phyloP scores from a whole-genome alignment of 805 yeast genomes.

The Spencermartinsiella europaea region DNA sequence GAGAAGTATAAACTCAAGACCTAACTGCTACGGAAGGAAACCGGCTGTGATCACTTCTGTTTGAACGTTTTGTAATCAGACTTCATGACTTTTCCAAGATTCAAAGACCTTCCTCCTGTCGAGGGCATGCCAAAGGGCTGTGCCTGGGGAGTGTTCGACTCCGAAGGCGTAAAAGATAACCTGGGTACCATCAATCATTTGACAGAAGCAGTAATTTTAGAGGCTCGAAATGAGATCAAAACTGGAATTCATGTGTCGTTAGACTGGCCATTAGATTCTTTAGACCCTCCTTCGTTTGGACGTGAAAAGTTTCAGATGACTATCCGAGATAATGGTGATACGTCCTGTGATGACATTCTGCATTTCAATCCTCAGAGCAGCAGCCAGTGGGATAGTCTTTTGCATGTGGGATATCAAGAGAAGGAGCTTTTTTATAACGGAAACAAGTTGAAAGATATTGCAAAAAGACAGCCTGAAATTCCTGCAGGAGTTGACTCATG shows the following conservation, averaged over 20 bases:
- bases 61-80: too few relatives aligned
- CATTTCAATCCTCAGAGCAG: constrained; percentile 29
- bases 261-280: constrained; percentile 15
- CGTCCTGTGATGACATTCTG: constrained; percentile 22
- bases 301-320: constrained; percentile 8
- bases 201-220: constrained; percentile 8
- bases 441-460: constrained; percentile 21
- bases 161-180: constrained; percentile 10
- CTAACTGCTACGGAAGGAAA: too few relatives aligned
- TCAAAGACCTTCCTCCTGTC: constrained; percentile 8
- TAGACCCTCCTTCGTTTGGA: constrained; percentile 11
- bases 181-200: constrained; percentile 12
- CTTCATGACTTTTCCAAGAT: constrained; percentile 5
- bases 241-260: constrained; percentile 11
- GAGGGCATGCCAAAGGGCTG: constrained; percentile 13
- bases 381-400: constrained; percentile 30
- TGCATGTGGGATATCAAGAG: constrained; percentile 27
- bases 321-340: constrained; percentile 8
- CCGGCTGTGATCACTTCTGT: too few relatives aligned
- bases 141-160: constrained; percentile 18
- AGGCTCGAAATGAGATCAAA: constrained; percentile 9
- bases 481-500: constrained; percentile 10
- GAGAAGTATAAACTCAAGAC: too few relatives aligned
- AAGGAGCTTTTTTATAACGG: constrained; percentile 22
- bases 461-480: constrained; percentile 11